phyloP scores from a whole-genome alignment of 1,284 basidiomycete genomes.

The Trichosporon sp. region DNA sequence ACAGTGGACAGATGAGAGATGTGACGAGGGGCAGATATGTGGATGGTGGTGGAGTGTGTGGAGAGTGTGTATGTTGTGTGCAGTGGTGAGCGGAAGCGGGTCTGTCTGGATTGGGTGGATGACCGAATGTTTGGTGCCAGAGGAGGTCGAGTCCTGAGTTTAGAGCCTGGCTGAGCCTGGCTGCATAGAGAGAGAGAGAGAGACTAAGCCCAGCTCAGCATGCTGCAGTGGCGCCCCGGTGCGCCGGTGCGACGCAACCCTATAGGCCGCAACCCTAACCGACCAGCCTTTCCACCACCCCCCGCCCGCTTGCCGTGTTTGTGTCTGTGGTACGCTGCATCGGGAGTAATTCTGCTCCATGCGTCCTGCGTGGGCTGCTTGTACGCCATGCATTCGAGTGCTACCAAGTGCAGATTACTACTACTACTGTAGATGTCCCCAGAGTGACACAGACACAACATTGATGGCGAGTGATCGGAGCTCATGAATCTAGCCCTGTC shows the following conservation, averaged over 20 bases:
- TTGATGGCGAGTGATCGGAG: constrained; percentile 7
- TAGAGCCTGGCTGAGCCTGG: background rate
- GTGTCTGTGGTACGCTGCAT: background rate
- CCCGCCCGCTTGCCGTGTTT: background rate
- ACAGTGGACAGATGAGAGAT: constrained; percentile 4
- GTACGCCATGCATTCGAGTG: too few species aligned
- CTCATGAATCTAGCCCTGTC: background rate
- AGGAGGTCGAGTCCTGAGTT: background rate
- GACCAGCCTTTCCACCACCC: background rate
- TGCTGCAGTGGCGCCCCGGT: constrained; percentile 3
- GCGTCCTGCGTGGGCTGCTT: background rate
- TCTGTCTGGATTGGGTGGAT: background rate
- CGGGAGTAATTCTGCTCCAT: constrained; percentile 13
- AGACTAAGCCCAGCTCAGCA: too few species aligned
- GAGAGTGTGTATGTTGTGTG: too few species aligned
- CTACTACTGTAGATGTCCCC: too few species aligned
- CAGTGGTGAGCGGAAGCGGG: background rate
- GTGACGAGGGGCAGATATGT: background rate
- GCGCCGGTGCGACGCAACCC: constrained; percentile 2
- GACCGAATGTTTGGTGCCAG: constrained; percentile 12
- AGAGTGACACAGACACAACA: background rate
- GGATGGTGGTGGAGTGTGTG: too few species aligned
- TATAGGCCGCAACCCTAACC: constrained; percentile 11
- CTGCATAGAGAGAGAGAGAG: too few species aligned
- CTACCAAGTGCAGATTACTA: too few species aligned